Percentiles rank a stretch among this genome's conserved stretches.
phyloP scores from a whole-genome alignment of 1,284 basidiomycete species.

The Serendipita sp. region DNA sequence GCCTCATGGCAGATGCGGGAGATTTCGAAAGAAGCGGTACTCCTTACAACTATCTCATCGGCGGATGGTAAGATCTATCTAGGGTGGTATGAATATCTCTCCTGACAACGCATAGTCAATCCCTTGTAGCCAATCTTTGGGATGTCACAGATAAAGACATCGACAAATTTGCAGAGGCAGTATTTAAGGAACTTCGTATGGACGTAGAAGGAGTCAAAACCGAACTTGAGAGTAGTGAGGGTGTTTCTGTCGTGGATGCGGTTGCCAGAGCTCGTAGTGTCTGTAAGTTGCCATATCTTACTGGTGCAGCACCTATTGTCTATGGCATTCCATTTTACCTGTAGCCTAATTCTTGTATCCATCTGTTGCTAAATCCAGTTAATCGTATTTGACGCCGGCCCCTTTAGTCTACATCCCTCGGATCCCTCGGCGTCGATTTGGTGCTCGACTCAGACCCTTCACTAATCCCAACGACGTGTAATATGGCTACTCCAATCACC shows the following conservation, averaged over 20 bases:
- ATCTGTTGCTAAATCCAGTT: neutral
- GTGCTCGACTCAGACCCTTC: no score
- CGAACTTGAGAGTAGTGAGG: constrained; percentile 10
- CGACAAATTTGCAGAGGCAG: constrained; percentile 77
- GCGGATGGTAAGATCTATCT: constrained; percentile 62
- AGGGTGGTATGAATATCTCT: neutral
- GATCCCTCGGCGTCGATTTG: no score
- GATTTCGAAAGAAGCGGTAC: constrained; percentile 87
- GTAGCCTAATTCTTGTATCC: constrained; percentile 6
- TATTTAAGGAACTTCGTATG: constrained; percentile 64
- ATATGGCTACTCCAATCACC: no score
- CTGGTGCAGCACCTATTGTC: constrained; percentile 88
- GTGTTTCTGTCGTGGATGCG: constrained; percentile 56
- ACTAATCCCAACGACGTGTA: no score
- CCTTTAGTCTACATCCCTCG: no score
- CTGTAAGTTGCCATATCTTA: constrained; percentile 86
- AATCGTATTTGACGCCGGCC: no score
- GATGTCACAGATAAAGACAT: constrained; percentile 97
- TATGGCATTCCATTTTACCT: constrained; percentile 85
- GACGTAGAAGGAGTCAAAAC: constrained; percentile 13
- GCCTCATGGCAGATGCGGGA: constrained; percentile 74
- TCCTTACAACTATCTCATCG: constrained; percentile 89
- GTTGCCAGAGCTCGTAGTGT: constrained; percentile 62
- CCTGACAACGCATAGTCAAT: constrained; percentile 43
- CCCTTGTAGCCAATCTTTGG: constrained; percentile 90